Evolutionary conservation across 768 basidiomycete species (phyloP), one percentile per base, ranked within the genome.

Genomic region (Fistulinella prunicolor): DNA sequence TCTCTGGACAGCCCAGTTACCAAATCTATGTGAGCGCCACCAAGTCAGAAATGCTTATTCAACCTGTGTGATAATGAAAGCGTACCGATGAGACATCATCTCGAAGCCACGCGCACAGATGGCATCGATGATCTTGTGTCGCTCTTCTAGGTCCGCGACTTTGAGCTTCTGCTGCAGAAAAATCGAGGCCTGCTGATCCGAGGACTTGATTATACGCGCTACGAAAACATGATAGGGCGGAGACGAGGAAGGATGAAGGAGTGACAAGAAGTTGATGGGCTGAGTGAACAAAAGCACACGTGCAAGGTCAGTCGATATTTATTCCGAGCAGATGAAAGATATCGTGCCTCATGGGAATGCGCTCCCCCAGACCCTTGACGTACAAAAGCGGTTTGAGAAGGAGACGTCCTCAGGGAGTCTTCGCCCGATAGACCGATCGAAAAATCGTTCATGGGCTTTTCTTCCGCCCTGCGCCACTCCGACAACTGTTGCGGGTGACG

Each of bases 131-230:
- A 93, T 92, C 66, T 89, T 90, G 6, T 77, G 78, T 2, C 90
- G 75, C 62, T 92, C 89, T 42, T 83, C 79, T 17, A 75, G 55
- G 55, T 90, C 86, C 4, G 90, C 89, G 16, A 90, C 87, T 65
- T 93, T 93, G 58, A 93, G 77, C 61, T 93, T 93, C 62, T 93
- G 90, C 61, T 92, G 89, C 34, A 93, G 73, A 60, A 93, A 93
- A 44, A 92, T 92, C 13, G 88, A 90, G 12, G 90, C 90, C 59
- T 93, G 90, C 61, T 93, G 90, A 60, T 93, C 90, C 5, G 89
- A 90, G 2, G 83, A 86, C 69, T 88, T 91, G 74, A 91, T 88
- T 56, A 93, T 92, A 21, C 90, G 84, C 16, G 81, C 73, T 12
- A 92, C 89, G 57, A 93, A 90, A 46, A 87, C 72, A 44, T 80